Percentiles rank a stretch among this genome's conserved stretches.
phyloP scores from a whole-genome alignment of 1,284 basidiomycete genomes.

The Austropuccinia psidii region DNA sequence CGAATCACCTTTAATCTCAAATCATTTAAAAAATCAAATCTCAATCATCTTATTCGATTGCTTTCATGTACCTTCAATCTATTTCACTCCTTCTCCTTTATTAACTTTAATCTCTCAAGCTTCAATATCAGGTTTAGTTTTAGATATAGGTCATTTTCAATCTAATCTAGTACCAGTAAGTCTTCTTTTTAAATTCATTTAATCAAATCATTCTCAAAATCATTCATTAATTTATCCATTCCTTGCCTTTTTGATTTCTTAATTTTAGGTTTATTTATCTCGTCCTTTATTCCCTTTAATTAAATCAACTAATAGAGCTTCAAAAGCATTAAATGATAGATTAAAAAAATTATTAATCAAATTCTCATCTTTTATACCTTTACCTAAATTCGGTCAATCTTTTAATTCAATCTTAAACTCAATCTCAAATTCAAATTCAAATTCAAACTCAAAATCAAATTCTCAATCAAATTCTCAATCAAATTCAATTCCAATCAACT shows the following conservation, averaged over 20 bases:
- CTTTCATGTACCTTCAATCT: conserved; percentile 81
- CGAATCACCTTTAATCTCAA: conserved; percentile 77
- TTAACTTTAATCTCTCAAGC: conserved; percentile 76
- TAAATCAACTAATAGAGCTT: conserved; percentile 72
- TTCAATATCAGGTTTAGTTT: conserved; percentile 78
- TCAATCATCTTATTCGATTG: conserved; percentile 82
- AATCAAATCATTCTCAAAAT: not conserved
- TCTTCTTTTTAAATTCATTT: conserved; percentile 36
- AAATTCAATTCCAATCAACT: not conserved
- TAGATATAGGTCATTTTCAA: conserved; percentile 86
- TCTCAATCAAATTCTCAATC: conserved; percentile 51
- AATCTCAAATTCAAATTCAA: conserved; percentile 50
- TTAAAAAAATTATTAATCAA: conserved; percentile 67
- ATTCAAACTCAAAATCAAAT: conserved; percentile 55
- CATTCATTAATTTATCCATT: not conserved
- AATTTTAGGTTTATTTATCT: conserved; percentile 68
- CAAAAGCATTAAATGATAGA: conserved; percentile 63
- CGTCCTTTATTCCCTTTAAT: conserved; percentile 74
- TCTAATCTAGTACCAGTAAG: conserved; percentile 76
- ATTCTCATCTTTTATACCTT: conserved; percentile 70
- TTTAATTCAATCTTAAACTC: conserved; percentile 55
- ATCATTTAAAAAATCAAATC: conserved; percentile 77
- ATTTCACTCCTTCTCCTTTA: conserved; percentile 79
- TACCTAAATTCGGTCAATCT: conserved; percentile 61
- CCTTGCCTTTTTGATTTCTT: not conserved